Evolutionary conservation across 768 basidiomycete genomes (phyloP), one percentile per base, ranked within the genome.

Genomic region (Leucogyrophana mollusca): DNA sequence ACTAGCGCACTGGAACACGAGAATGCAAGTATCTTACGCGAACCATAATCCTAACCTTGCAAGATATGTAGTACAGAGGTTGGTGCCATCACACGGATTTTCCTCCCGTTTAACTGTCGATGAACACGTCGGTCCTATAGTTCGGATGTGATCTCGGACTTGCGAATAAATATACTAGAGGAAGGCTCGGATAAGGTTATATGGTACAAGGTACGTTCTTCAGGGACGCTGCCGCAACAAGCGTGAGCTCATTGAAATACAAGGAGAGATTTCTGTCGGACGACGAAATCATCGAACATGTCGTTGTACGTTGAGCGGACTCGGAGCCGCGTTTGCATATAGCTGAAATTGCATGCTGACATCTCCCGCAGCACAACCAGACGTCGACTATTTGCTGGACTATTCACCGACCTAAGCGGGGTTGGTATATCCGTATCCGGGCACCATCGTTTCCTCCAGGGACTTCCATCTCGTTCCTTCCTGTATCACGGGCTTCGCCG

Each of bases 361-460:
- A 1, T 14, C 16, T 9, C 13, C 24, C 25, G 3, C 49, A 85
- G 86, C 85, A 90, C 47, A 85, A 85, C 33, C 73, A 78, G n/a
- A 82, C 78, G 4, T 79, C 77, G 18, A 74, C 76, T 0, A 61
- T 88, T 2, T 74, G 77, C 45, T 92, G 90, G 90, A 79, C 79
- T 9, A 80, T 90, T 21, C 90, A 90, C 60, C 79, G 82, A 4
- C 90, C 90, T 1, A 80, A 82, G 47, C 79, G 85, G 22, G 90
- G 90, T 36, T 92, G 90, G 90, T 92, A 91, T 63, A 81, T 92
- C 49, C 85, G 85, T 34, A 68, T 92, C 20, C 78, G 85, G 27
- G 70, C 86, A 2, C 89, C 90, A 0, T 56, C 73, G 4, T 90
- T 90, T 52, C 84, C 87, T 1, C 82, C 79, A 10, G 68, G 77